phyloP scores from a whole-genome alignment of 2,329 filamentous ascomycete species.

The Keithomyces neogunnii region DNA sequence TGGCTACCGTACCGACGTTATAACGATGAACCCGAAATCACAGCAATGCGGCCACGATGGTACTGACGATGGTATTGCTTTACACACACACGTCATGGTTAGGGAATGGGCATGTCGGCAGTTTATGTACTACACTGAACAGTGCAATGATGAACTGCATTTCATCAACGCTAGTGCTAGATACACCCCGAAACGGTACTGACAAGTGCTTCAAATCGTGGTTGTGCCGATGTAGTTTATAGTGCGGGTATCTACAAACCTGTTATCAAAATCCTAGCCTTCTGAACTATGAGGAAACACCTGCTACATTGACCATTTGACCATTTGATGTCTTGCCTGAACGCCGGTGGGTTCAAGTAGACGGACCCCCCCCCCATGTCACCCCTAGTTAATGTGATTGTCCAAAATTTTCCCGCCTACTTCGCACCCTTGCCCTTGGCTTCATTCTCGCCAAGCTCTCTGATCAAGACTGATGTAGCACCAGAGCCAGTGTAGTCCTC shows the following conservation, averaged over 20 bases:
- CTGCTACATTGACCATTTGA: not conserved
- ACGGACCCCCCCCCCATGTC: not conserved
- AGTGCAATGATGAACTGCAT: not conserved
- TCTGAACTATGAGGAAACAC: not conserved
- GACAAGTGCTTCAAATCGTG: not conserved
- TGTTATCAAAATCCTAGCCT: conserved; percentile 9
- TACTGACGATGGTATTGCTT: not conserved
- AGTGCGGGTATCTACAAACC: conserved; percentile 24
- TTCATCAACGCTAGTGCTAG: not conserved
- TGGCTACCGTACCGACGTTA: conserved; percentile 18
- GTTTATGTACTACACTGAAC: too few relatives aligned
- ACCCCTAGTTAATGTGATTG: not conserved
- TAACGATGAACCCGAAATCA: not conserved
- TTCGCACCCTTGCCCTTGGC: conserved; percentile 77
- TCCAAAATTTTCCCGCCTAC: conserved; percentile 22
- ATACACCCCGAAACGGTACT: not conserved
- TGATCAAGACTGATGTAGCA: conserved; percentile 67
- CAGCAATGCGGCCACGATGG: not conserved
- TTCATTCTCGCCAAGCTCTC: conserved; percentile 80
- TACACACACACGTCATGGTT: not conserved
- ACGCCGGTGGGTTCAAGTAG: conserved; percentile 15
- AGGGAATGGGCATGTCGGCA: not conserved
- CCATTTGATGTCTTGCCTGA: conserved; percentile 16
- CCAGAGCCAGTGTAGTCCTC: conserved; percentile 69
- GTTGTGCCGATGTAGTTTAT: conserved; percentile 10